Evolutionary conservation across 331 rosid species (phyloP).

Genomic region (Quercus tomentella): DNA sequence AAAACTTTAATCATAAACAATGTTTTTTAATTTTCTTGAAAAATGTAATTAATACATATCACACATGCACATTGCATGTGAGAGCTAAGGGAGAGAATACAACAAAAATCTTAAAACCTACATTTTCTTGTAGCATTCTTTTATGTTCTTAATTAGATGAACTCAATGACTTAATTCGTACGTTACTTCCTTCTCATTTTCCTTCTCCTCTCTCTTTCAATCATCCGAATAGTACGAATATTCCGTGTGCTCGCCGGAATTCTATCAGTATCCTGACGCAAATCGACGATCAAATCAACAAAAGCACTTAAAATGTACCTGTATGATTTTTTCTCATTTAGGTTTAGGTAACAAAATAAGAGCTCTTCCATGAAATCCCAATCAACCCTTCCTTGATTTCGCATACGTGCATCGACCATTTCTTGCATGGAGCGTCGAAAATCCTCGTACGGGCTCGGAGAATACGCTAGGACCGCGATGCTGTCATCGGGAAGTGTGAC

Average conservation of each 20-base stretch:
- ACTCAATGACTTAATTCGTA: constrained; percentile 12
- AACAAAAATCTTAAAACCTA: background rate
- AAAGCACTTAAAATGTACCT: constrained; percentile 65
- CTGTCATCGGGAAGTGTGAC: constrained; percentile 35
- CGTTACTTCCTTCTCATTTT: constrained; percentile 12
- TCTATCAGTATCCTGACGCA: constrained; percentile 31
- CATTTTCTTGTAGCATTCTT: background rate
- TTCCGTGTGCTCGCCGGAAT: constrained; percentile 28
- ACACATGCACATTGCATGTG: constrained; percentile 27
- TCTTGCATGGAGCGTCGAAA: constrained; percentile 65
- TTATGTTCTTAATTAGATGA: background rate
- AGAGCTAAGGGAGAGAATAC: constrained; percentile 15
- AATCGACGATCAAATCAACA: constrained; percentile 45
- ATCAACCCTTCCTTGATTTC: constrained; percentile 42
- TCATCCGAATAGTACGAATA: background rate
- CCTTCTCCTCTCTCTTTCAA: constrained; percentile 9
- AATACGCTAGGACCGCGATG: constrained; percentile 48
- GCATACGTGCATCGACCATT: constrained; percentile 43
- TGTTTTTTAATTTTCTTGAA: constrained; percentile 15
- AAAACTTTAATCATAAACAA: constrained; percentile 28
- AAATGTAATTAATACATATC: constrained; percentile 8
- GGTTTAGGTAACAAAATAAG: constrained; percentile 48
- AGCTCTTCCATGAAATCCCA: constrained; percentile 90
- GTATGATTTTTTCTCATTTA: constrained; percentile 61
- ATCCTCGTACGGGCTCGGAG: constrained; percentile 52